A percentile compares a stretch with the other conserved stretches of the same genome.
phyloP scores from a whole-genome alignment of 306 rosid species.

The Ochetophila trinervis region DNA sequence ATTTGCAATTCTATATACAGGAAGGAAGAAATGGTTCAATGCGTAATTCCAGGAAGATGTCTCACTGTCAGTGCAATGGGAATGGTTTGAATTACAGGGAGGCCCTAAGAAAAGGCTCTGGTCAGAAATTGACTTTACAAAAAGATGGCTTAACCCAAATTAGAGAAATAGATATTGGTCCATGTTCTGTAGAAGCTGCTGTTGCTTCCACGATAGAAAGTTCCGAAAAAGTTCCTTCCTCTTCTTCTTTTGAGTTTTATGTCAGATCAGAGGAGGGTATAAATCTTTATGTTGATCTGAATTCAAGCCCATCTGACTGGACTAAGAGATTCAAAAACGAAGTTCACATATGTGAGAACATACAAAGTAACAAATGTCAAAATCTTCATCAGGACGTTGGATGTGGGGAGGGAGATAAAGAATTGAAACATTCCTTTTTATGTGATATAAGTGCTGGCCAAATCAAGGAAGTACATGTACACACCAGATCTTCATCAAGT shows the following conservation, averaged over 20 bases:
- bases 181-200: conserved; percentile 33
- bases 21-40: conserved; percentile 19
- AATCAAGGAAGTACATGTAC: conserved; percentile 28
- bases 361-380: conserved; percentile 31
- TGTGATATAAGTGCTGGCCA: conserved; percentile 29
- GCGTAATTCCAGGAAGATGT: conserved; percentile 19
- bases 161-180: conserved; percentile 27
- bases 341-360: conserved; percentile 38
- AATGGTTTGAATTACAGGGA: conserved; percentile 11
- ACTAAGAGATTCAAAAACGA: conserved; percentile 48
- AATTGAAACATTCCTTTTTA: conserved; percentile 34
- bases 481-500: conserved; percentile 29
- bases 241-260: conserved; percentile 53
- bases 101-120: conserved; percentile 19
- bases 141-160: conserved; percentile 8
- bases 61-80: conserved; percentile 15
- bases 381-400: conserved; percentile 47
- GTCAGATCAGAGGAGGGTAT: conserved; percentile 69
- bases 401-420: conserved; percentile 29
- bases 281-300: conserved; percentile 60
- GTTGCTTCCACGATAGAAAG: conserved; percentile 32
- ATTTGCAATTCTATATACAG: conserved; percentile 6
- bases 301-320: conserved; percentile 72
- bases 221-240: conserved; percentile 30
- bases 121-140: conserved; percentile 15